These are phyloP conservation scores for Ceratonia siliqua DNA, from an alignment of 306 rosid genomes.

Conservation along the genomic window DNA sequence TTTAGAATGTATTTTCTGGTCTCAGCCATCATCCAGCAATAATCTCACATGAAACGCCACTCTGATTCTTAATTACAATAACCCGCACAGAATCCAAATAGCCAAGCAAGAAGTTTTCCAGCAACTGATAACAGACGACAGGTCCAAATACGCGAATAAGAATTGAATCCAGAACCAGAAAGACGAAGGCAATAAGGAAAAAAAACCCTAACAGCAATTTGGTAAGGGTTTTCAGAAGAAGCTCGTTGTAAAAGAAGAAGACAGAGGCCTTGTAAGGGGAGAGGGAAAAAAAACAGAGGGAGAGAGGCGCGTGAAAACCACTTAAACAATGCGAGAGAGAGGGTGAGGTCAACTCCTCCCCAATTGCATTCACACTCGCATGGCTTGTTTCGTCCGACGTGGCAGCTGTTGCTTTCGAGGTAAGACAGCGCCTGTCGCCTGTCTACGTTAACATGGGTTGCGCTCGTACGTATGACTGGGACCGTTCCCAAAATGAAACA, in stretches of 20 bases:
- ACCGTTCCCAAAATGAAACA: neutral
- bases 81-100: slow-evolving; percentile 11
- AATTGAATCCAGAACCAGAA: neutral
- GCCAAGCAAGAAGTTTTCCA: neutral
- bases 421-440: neutral
- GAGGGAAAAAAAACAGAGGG: neutral
- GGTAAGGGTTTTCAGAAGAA: neutral
- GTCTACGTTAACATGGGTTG: neutral
- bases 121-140: neutral
- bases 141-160: neutral
- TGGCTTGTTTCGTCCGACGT: slow-evolving; percentile 29
- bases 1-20: slow-evolving; percentile 36
- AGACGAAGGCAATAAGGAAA: neutral
- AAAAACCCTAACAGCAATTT: slow-evolving; percentile 8
- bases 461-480: neutral
- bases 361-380: slow-evolving; percentile 24
- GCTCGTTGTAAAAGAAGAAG: neutral
- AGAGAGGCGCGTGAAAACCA: slow-evolving; percentile 43
- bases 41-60: slow-evolving; percentile 25
- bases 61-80: neutral
- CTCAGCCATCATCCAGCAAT: slow-evolving; percentile 49
- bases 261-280: neutral
- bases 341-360: slow-evolving; percentile 10
- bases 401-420: slow-evolving; percentile 32
- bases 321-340: neutral